phyloP scores from a whole-genome alignment of 352 stramenopile genomes.

The Phytophthora brassicae region DNA sequence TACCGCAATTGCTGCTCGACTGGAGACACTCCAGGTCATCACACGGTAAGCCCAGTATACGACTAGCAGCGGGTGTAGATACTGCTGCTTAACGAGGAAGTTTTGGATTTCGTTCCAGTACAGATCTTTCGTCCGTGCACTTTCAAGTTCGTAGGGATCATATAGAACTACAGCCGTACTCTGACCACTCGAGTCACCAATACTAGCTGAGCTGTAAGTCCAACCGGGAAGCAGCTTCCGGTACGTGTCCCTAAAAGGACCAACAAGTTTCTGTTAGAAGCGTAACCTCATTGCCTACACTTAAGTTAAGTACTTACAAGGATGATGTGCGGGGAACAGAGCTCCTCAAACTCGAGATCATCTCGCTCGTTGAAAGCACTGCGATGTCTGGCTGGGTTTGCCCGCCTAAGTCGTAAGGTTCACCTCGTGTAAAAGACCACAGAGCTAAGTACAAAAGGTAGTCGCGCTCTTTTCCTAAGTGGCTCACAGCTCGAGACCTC shows the following conservation, averaged over 20 bases:
- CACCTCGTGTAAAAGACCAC: conserved; percentile 30
- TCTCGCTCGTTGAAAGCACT: conserved; percentile 32
- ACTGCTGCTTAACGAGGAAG: conserved; percentile 56
- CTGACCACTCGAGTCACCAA: conserved; percentile 19
- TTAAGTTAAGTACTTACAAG: conserved; percentile 30
- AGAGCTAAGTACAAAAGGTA: conserved; percentile 64
- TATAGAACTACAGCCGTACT: conserved; percentile 29
- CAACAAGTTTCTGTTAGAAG: background rate
- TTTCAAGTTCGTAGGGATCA: conserved; percentile 73
- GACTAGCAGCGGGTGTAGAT: conserved; percentile 62
- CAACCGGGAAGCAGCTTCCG: conserved; percentile 40
- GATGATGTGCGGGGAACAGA: conserved; percentile 26
- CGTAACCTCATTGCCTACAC: background rate
- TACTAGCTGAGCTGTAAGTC: conserved; percentile 39
- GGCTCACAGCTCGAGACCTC: conserved; percentile 54
- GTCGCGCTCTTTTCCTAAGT: conserved; percentile 69
- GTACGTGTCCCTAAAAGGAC: conserved; percentile 35
- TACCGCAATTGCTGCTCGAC: conserved; percentile 58
- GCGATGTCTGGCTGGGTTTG: conserved; percentile 11
- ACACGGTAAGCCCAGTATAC: conserved; percentile 71
- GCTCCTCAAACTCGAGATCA: conserved; percentile 23
- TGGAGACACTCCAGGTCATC: conserved; percentile 68
- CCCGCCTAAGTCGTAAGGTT: conserved; percentile 5
- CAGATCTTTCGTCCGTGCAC: conserved; percentile 59
- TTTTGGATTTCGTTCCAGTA: conserved; percentile 86